Base-by-base conservation (phyloP, 2,329 filamentous ascomycete genomes). In the Calonectria montana region DNA sequence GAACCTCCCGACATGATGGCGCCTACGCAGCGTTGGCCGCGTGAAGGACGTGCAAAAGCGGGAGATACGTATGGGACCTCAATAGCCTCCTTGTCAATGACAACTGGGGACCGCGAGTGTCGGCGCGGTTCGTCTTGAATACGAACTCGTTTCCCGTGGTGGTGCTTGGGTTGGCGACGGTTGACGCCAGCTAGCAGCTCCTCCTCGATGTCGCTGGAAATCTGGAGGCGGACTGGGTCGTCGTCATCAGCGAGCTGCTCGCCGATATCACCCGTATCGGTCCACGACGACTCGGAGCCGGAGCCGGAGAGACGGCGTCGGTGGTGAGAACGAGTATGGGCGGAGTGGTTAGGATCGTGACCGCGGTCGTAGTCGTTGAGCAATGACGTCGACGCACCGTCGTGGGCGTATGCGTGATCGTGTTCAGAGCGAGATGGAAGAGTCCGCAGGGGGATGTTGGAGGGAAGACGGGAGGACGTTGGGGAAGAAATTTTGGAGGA, bases 181-280 rank as follows among this genome's bases (percentile, higher is more conserved):
- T 83, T 81, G 72, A 86, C 84, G 78, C 85, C 85, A 61, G 88
- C 87, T 78, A 92, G 86, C 67, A 89, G 86, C 78, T 91, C 89
- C 79, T 88, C 90, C 82, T 94, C 91, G 70, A 93, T 84, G 77
- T 91, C 91, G 78, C 91, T 87, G 80, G 88, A 88, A 72, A 96
- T 88, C 79, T 91, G 92, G 78, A 91, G 90, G 78, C 91, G 92
- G 77, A 97, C 88, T 71, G 95, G 94, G 83, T 98, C 94, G 80
- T 92, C 91, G 87, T 92, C 91, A 87, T 94, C 94, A 21, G 31
- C 53, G 78, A 96, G 89, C 88, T 97, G 96, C 86, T 98, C 96
- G 80, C 94, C 95, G 80, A 98, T 91, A 85, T 98, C 97, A 81
- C 95, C 96, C 53, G 96, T 98, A 84, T 98, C 95, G 81, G 94